These are phyloP conservation scores for Ophiostoma piceae DNA, from an alignment of 2,329 filamentous ascomycete genomes.

Conservation along the genomic window DNA sequence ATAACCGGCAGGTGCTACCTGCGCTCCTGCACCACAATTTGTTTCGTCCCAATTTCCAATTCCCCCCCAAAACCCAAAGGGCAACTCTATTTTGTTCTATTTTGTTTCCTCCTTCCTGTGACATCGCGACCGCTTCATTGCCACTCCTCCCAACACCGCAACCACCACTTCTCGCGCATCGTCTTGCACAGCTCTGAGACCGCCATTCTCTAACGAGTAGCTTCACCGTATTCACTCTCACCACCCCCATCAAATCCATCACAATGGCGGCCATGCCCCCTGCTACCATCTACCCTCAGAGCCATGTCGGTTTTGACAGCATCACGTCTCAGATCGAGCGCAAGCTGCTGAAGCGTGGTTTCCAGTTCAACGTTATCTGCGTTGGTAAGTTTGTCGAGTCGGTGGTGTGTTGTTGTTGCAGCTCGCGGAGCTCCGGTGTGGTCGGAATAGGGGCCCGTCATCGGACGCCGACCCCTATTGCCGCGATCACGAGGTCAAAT, in stretches of 20 bases:
- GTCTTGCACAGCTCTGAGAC: constrained; percentile 1
- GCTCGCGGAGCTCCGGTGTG: not conserved
- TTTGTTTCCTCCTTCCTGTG: constrained; percentile 21
- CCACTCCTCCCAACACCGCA: constrained; percentile 2
- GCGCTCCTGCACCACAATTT: constrained; percentile 23
- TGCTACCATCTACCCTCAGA: constrained; percentile 77
- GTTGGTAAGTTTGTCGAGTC: constrained; percentile 66
- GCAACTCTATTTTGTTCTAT: constrained; percentile 20
- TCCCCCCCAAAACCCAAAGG: constrained; percentile 18
- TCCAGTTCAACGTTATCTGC: constrained; percentile 96
- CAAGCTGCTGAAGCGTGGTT: constrained; percentile 98
- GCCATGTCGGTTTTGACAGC: constrained; percentile 99
- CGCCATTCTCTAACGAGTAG: not conserved
- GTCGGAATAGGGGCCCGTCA: not conserved
- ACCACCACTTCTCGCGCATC: constrained; percentile 4
- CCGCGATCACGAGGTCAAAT: constrained; percentile 8
- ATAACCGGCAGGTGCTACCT: constrained; percentile 20
- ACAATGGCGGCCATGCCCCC: constrained; percentile 60
- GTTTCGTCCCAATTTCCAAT: constrained; percentile 25
- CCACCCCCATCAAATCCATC: constrained; percentile 23
- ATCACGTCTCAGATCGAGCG: constrained; percentile 99
- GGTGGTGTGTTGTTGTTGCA: not conserved
- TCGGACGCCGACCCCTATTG: not conserved
- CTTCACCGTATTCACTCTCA: constrained; percentile 7
- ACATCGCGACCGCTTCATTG: constrained; percentile 22